Conservation (phyloP, 2,329 filamentous ascomycete species). For the Paraconiothyrium sp. region DNA sequence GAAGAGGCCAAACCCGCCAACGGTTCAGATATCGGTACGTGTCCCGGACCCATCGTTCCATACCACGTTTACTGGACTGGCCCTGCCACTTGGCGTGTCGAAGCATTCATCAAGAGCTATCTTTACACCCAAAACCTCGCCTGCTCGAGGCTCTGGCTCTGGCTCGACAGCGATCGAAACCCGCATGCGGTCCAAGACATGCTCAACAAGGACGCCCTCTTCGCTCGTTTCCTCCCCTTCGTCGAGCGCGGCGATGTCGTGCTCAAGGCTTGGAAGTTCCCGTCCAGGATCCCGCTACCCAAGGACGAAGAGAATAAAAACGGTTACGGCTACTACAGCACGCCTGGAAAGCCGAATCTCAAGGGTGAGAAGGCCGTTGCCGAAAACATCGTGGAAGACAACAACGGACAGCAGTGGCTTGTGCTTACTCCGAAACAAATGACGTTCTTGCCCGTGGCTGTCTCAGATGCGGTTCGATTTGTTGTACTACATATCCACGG, state of each 20-base stretch:
- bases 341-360: slow-evolving; percentile 54
- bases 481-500: slow-evolving; percentile 64
- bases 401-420: slow-evolving; percentile 62
- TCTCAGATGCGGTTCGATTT: slow-evolving; percentile 65
- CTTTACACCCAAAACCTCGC: slow-evolving; percentile 66
- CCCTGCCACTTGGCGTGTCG: slow-evolving; percentile 65
- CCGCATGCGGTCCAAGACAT: slow-evolving; percentile 62
- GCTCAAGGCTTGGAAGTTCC: slow-evolving; percentile 64
- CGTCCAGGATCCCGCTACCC: slow-evolving; percentile 61
- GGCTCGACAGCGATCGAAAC: slow-evolving; percentile 64
- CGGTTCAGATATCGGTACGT: slow-evolving; percentile 57
- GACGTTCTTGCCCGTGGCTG: slow-evolving; percentile 67
- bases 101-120: slow-evolving; percentile 66
- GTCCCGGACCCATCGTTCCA: slow-evolving; percentile 64
- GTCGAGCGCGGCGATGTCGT: slow-evolving; percentile 63
- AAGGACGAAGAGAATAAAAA: slow-evolving; percentile 59
- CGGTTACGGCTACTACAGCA: slow-evolving; percentile 61
- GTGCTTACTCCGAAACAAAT: slow-evolving; percentile 64
- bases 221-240: slow-evolving; percentile 63
- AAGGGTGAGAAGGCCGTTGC: slow-evolving; percentile 57
- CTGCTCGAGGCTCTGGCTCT: slow-evolving; percentile 63
- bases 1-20: slow-evolving; percentile 49
- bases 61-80: slow-evolving; percentile 68
- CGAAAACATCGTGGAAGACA: slow-evolving; percentile 62
- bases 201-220: slow-evolving; percentile 61